phyloP scores from a whole-genome alignment of 73 alveolate species.

The Paramecium sexaurelia region DNA sequence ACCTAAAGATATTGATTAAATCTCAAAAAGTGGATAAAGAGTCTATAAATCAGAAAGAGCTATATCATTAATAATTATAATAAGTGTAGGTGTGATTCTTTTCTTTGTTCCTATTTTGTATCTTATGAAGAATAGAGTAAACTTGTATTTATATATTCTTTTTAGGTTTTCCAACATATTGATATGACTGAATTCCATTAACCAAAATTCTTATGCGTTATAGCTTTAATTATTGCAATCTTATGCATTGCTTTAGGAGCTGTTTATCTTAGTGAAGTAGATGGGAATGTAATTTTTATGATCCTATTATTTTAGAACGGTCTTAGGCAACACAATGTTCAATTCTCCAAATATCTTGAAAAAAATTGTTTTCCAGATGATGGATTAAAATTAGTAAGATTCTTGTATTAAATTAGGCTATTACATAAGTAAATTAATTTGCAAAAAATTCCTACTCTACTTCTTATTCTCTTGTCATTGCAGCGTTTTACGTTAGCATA shows the following conservation, averaged over 20 bases:
- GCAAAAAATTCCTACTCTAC: background rate
- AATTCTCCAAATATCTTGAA: background rate
- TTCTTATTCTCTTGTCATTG: background rate
- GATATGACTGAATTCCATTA: slow-evolving; percentile 46
- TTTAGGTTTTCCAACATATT: background rate
- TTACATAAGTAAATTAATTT: background rate
- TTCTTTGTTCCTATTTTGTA: background rate
- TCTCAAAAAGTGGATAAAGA: background rate
- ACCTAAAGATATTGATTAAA: background rate
- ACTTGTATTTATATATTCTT: background rate
- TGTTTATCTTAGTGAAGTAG: background rate
- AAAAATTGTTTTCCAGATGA: slow-evolving; percentile 23
- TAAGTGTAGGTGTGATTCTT: background rate
- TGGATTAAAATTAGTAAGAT: slow-evolving; percentile 5
- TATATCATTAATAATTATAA: background rate
- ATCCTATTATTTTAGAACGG: slow-evolving; percentile 10
- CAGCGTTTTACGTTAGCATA: background rate
- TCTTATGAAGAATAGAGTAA: background rate
- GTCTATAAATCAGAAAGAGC: slow-evolving; percentile 6
- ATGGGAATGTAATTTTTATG: background rate
- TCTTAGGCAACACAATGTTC: background rate
- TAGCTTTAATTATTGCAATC: background rate
- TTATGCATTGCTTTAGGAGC: background rate
- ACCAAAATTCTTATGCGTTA: background rate
- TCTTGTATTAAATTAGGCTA: background rate